These are phyloP conservation scores for Grigorovia humatica DNA, from an alignment of 805 yeast genomes.

Conservation along the genomic window DNA sequence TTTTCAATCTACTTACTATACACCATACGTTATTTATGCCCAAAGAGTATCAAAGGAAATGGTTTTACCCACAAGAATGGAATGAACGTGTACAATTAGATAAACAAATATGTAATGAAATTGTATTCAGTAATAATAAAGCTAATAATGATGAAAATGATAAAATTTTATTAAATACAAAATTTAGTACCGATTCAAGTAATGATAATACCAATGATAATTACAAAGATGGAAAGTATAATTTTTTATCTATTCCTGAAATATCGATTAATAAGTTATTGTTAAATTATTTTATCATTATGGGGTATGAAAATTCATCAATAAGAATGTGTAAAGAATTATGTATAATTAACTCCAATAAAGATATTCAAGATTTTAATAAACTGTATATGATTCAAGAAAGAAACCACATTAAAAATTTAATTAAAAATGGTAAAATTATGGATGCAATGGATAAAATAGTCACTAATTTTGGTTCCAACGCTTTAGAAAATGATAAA, in stretches of 20 bases:
- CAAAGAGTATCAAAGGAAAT: not conserved
- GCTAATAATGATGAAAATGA: not conserved
- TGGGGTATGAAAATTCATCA: slow-evolving; percentile 68
- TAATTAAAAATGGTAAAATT: slow-evolving; percentile 20
- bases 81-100: not conserved
- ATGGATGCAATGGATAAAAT: slow-evolving; percentile 24
- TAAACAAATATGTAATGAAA: not conserved
- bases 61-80: slow-evolving; percentile 1
- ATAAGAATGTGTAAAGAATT: slow-evolving; percentile 49
- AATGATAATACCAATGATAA: no score
- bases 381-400: slow-evolving; percentile 19
- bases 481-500: slow-evolving; percentile 12
- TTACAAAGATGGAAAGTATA: not conserved
- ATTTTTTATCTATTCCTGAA: not conserved
- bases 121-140: not conserved
- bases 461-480: slow-evolving; percentile 21
- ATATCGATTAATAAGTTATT: slow-evolving; percentile 29
- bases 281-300: slow-evolving; percentile 64
- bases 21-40: not conserved
- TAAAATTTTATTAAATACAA: not conserved
- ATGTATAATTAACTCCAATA: slow-evolving; percentile 21
- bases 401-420: slow-evolving; percentile 17
- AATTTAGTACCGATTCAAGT: not conserved
- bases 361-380: slow-evolving; percentile 25
- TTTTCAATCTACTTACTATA: no score